Evolutionary conservation across 108 stramenopile species (phyloP).

Genomic region (Pelagomonas calceolata): DNA sequence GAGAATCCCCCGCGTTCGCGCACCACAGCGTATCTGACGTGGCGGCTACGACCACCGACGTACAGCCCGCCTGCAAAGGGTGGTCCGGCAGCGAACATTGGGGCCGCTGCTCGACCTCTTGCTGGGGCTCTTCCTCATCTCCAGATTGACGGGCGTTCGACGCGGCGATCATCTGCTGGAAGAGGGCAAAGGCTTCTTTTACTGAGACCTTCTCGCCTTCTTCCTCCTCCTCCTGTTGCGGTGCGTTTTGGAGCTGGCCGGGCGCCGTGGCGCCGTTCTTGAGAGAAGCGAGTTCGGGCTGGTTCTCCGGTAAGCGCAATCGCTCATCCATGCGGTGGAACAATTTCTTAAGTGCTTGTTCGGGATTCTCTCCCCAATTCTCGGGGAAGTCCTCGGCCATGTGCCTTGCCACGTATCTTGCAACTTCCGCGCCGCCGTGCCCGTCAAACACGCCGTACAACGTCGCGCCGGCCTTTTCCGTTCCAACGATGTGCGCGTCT

Average conservation of each 20-base stretch:
- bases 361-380: too few relatives aligned
- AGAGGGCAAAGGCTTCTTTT: too few relatives aligned
- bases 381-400: too few relatives aligned
- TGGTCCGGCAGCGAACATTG: not conserved
- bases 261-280: not conserved
- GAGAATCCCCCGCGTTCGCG: slow-evolving; percentile 92
- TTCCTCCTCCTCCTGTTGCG: not conserved
- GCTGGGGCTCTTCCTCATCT: too few relatives aligned
- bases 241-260: not conserved
- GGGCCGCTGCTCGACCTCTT: too few relatives aligned
- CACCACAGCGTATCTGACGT: slow-evolving; percentile 48
- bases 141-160: too few relatives aligned
- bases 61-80: slow-evolving; percentile 42
- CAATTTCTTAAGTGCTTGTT: not conserved
- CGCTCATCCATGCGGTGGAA: slow-evolving; percentile 40
- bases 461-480: not conserved
- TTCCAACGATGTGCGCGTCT: slow-evolving; percentile 79
- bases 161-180: too few relatives aligned
- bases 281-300: not conserved
- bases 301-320: slow-evolving; percentile 9
- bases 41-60: slow-evolving; percentile 64
- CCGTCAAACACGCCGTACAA: slow-evolving; percentile 84
- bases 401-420: slow-evolving; percentile 1
- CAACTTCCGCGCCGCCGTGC: slow-evolving; percentile 76
- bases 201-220: too few relatives aligned